Evolutionary conservation across 2,329 filamentous ascomycete species (phyloP), one percentile per base, ranked within the genome.

Genomic region (Fusarium equiseti): DNA sequence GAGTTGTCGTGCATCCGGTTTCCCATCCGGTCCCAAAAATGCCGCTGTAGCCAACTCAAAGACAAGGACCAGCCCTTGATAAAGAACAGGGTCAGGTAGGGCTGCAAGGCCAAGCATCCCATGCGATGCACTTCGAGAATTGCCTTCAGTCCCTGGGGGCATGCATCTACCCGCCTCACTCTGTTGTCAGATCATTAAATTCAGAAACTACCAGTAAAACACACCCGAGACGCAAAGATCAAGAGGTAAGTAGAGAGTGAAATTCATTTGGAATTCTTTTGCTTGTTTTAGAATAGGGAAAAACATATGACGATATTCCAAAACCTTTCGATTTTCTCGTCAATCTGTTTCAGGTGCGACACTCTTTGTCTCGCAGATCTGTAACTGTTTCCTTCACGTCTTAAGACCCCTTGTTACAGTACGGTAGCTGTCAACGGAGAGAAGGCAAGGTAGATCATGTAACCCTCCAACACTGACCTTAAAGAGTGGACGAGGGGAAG

Each of bases 1-100:
- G 67, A 71, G 57, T 52, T 71, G 59, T 68, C 29, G 15, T 59
- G 59, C 63, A 68, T 71, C 63, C 68, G 63, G 67, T 68, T 43
- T 22, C 20, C 44, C 42, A 71, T 22, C 68, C 68, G 54, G 54
- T 57, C 58, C 26, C 42, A 48, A 55, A 56, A 20, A 31, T 15
- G 22, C 58, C 59, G 54, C 56, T 54, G 54, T 53, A 70, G 27
- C 52, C 61, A 50, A 59, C 22, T 38, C 18, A 27, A 49, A 51
- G 55, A 64, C 62, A 68, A 64, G 63, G 63, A 26, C 18, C 18
- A 40, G 24, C 46, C 38, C 35, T 44, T 26, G 35, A 48, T 22
- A 27, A 13, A 35, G 11, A 10, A 40, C 32, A 52, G 40, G 49
- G 49, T 11, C 18, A 27, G 31, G 18, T 38, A 26, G 40, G 31